A percentile compares a stretch with the other conserved stretches of the same genome.
Conservation (phyloP, 1,139 yeast genomes). For the Taphrina wiesneri region DNA sequence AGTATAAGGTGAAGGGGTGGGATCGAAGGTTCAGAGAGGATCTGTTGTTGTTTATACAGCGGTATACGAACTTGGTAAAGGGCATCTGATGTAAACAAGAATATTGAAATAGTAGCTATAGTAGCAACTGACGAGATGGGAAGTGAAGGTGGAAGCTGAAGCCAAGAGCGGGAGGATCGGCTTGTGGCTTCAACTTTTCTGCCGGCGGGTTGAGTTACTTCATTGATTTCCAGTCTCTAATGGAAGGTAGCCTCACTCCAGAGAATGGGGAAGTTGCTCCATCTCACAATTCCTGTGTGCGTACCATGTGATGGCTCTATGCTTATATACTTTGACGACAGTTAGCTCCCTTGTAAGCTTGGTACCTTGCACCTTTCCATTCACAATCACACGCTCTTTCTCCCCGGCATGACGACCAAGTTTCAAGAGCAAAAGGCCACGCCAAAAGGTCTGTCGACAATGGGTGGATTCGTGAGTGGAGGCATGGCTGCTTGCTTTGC, state of each 20-base stretch:
- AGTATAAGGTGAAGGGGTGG: no score
- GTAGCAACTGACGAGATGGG: not conserved
- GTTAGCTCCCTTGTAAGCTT: not conserved
- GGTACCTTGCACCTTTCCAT: not conserved
- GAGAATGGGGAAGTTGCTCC: not conserved
- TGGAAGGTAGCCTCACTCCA: no score
- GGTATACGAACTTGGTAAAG: no score
- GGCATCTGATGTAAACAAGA: not conserved
- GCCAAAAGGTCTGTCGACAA: constrained; percentile 46
- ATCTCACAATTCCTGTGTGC: not conserved
- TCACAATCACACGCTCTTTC: not conserved
- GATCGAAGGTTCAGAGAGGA: no score
- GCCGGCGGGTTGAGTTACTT: no score
- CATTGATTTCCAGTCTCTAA: no score
- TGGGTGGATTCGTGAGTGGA: constrained; percentile 89
- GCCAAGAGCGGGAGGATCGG: not conserved
- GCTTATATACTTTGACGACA: no score
- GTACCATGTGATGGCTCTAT: not conserved
- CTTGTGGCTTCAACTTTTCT: not conserved
- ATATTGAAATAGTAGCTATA: not conserved
- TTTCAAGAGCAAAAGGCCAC: constrained; percentile 14
- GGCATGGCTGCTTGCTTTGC: constrained; percentile 98
- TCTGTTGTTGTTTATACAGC: not conserved
- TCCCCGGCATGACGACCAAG: constrained; percentile 31
- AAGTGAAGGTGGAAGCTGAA: not conserved